Base-by-base conservation (phyloP, 768 basidiomycete species). In the Boletus eberwhitei region DNA sequence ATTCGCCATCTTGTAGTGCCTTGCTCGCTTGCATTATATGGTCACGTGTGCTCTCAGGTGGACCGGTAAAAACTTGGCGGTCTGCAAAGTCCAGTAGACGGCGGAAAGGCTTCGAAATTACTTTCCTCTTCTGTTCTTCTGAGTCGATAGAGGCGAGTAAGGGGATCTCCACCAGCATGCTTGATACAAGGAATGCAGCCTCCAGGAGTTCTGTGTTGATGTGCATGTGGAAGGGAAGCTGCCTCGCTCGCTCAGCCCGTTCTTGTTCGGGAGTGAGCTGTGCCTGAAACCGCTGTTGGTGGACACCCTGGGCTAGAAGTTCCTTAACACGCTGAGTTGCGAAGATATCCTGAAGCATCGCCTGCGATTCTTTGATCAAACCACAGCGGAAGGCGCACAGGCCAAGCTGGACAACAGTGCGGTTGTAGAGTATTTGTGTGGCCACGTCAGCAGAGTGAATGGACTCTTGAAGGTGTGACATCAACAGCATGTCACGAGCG, bases 1-100 rank as follows among this genome's bases (percentile, higher is more conserved):
- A 99, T 64, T 98, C 93, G 17, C 96, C 97, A 58, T 89, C 85
- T 73, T 98, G 94, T 44, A 99, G 73, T 2, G 97, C 95, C 73
- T 93, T 98, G 73, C 90, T 92, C 2, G 97, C 97, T 72, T 98
- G 96, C 91, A 98, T 97, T 71, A 99, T 96, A 69, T 98, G 97
- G 66, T 99, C 97, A 34, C 97, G 79, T 32, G 96, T 98, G 65
- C 91, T 98, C 73, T 99, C 97, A n/a, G 94, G 93, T 2, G 95
- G 94, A 2, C 95, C 97, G 22, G 93, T 95, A 73, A 99, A 99
- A 12, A 97, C 88, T 75, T 98, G 97, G 29, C 93, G 84, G 64
- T 98, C 97, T 1, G 96, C 95, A 66, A 97, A 95, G 73, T 99
- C 97, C 49, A 99, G 77, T 57, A 98, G 75, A 42, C 96, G 83